Base-by-base conservation (phyloP, 1,139 yeast species). In the Debaryomycetaceae sp. region DNA sequence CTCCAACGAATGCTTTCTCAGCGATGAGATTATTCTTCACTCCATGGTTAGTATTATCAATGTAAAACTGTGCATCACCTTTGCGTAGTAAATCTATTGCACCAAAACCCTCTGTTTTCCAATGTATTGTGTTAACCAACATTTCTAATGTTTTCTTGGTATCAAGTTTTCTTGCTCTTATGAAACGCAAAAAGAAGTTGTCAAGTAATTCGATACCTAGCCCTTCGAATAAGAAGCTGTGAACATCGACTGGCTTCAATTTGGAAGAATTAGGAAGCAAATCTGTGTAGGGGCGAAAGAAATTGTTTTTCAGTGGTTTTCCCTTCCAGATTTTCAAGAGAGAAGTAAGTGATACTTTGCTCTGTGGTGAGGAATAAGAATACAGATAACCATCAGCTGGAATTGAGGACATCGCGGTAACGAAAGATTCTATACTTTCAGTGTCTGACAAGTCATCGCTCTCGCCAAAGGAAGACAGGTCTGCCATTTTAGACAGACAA, bases 111-210 rank as follows among this genome's bases (percentile, higher is more conserved):
- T 70, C 66, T 9, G 63, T 45, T 55, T 95, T 77, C 95, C 96
- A 88, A 46, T 75, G 70, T 51, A 87, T 59, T 17, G 91, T 79
- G 36, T 73, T 64, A 6, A 83, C 75, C 39, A 83, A 56, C 94
- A 86, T 85, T n/a, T 70, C 68, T 33, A 83, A 53, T 0, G 87
- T 70, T 47, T 77, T 76, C 46, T 75, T 79, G 13, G 78, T 71
- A 50, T 83, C 77, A 81, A 86, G 83, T 57, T 85, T 85, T 55
- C 92, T 74, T 13, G 94, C 94, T 43, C 88, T 70, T 22, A 83
- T 58, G 55, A 81, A 86, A 50, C 94, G 71, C 44, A 86, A 65
- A 31, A 85, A 43, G 41, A 81, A 58, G 43, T 82, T 80, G 58
- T 88, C 96, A 2, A 91, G 87, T 29, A 78, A 67, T 53, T 87